These are phyloP conservation scores for Aspergillus chevalieri DNA, from an alignment of 2,329 filamentous ascomycete species.

Conservation along the genomic window DNA sequence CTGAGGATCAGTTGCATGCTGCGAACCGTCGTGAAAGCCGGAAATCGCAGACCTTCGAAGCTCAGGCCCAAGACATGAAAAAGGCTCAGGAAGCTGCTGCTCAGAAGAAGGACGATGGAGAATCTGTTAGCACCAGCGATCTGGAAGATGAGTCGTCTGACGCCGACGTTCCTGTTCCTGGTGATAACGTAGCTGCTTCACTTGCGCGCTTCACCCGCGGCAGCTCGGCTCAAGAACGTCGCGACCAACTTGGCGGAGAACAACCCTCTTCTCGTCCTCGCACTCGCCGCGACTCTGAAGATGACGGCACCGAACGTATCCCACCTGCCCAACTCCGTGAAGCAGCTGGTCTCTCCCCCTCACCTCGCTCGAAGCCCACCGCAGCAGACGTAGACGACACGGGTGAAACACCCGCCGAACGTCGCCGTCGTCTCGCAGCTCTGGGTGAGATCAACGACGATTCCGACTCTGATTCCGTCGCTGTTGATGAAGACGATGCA, in stretches of 20 bases:
- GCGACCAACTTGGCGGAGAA: conserved; percentile 28
- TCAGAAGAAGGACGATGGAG: conserved; percentile 8
- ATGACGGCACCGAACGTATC: conserved; percentile 39
- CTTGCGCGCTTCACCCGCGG: conserved; percentile 31
- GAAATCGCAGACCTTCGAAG: conserved; percentile 13
- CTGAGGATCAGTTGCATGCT: conserved; percentile 25
- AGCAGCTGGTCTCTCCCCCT: conserved; percentile 23
- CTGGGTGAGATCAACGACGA: conserved; percentile 30
- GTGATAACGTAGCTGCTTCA: conserved; percentile 32
- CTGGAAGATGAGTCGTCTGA: conserved; percentile 14
- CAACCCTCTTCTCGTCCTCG: conserved; percentile 16
- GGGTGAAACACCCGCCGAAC: conserved; percentile 41
- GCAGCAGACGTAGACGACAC: conserved; percentile 29
- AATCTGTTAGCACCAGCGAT: conserved; percentile 10
- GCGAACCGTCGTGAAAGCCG: conserved; percentile 21
- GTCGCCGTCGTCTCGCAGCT: conserved; percentile 41
- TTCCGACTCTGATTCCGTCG: conserved; percentile 14
- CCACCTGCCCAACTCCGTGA: conserved; percentile 32
- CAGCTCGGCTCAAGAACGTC: conserved; percentile 35
- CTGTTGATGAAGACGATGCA: conserved; percentile 2
- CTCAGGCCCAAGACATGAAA: conserved; percentile 11
- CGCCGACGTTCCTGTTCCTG: conserved; percentile 21
- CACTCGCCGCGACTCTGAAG: conserved; percentile 34
- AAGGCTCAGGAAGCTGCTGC: conserved; percentile 1
- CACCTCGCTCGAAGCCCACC: conserved; percentile 10